Base-by-base conservation (phyloP, 2,329 filamentous ascomycete species). In the Echinosphaeria canescens region DNA sequence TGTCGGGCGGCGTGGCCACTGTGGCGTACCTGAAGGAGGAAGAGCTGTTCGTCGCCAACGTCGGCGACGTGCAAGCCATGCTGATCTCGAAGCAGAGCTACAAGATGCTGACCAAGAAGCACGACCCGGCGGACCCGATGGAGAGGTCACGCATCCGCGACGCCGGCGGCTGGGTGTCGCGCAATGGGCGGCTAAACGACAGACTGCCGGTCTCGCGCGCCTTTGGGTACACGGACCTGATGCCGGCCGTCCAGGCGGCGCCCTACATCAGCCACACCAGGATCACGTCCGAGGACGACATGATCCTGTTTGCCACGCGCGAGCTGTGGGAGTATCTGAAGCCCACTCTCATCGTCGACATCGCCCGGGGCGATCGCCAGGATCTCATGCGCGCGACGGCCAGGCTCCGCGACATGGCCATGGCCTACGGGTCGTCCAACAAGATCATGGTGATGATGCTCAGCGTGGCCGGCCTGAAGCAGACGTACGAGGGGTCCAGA, bases 361-460 rank as follows among this genome's bases (percentile, higher is more conserved):
- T 95, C 28, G 82, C 81, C 12, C 66, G 84, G 33, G 75, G 75
- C 14, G 85, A 92, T 48, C 72, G 82, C 5, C 65, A 68, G 24
- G 85, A 98, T 44, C 59, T 93, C 24, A 98, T 98, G 88, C 67
- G 80, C 29, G 88, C 85, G 11, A 76, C 88, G 4, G 85, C 95
- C 46, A 92, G 91, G 51, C 62, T 98, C 17, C 72, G 88, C 31
- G 88, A 98, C 51, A 58, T 95, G 29, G 88, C 88, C 23, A 92
- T 98, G 43, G 81, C 85, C 2, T 95, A 93, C 45, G 88, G 88
- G 28, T 80, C 85, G 10, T 84, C 73, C 2, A 75, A 75, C 42
- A 98, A 98, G 53, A 79, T 95, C 34, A 95, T 95, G 84, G 81
- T 98, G 24, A 95, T 95, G 85, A 80, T 98, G 57, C 72, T 98